Evolutionary conservation across 202 grass and related monocot species (phyloP).

Genomic region (Carex sylvatica): DNA sequence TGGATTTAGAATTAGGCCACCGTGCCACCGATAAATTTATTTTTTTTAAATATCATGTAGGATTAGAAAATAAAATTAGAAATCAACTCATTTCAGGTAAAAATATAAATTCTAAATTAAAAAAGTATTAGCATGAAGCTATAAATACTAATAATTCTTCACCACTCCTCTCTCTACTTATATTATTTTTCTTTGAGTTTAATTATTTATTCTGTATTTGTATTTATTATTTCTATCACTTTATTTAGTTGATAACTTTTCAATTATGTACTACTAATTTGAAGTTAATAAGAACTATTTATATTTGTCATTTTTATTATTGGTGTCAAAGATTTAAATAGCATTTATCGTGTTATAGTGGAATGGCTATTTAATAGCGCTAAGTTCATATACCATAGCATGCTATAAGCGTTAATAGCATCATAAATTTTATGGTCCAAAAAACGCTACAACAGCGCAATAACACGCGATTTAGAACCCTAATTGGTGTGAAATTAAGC

Average conservation of each 20-base stretch:
- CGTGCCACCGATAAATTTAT: too few species aligned
- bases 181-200: not conserved
- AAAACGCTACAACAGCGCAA: too few species aligned
- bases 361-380: too few species aligned
- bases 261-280: not conserved
- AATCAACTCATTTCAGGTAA: not conserved
- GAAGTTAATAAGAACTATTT: not conserved
- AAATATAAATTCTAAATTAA: not conserved
- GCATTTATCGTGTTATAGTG: too few species aligned
- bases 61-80: not conserved
- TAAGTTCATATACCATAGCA: too few species aligned
- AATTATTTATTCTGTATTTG: not conserved
- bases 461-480: too few species aligned
- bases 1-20: not conserved
- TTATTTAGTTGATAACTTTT: not conserved
- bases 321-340: not conserved
- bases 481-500: not conserved
- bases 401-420: too few species aligned
- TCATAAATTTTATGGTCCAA: too few species aligned
- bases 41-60: not conserved
- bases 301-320: not conserved
- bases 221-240: not conserved
- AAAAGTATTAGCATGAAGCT: too few species aligned
- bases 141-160: not conserved
- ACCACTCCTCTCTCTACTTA: not conserved